Evolutionary conservation across 2,329 filamentous ascomycete species (phyloP).

Genomic region (Colletotrichum paranaense): DNA sequence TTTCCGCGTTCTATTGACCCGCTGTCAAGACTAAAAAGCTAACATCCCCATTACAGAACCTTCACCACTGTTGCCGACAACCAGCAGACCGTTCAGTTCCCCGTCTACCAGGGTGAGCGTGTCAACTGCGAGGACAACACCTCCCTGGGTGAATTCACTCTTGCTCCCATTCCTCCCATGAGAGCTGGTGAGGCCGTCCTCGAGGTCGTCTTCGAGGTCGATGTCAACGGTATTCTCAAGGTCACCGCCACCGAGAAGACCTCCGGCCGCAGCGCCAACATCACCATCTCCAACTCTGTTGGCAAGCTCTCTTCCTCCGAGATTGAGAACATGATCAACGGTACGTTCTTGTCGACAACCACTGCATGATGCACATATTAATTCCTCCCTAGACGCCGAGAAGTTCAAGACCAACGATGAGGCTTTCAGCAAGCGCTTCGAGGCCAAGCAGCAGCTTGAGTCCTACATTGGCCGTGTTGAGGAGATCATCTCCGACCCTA

Average conservation of each 20-base stretch:
- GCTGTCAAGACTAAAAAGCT: background rate
- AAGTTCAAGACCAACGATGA: slow-evolving; percentile 99
- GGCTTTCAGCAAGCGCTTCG: slow-evolving; percentile 99
- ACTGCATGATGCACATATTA: slow-evolving; percentile 38
- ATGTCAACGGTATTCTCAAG: slow-evolving; percentile 99
- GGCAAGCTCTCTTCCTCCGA: slow-evolving; percentile 95
- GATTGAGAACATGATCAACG: slow-evolving; percentile 98
- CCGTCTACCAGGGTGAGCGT: slow-evolving; percentile 95
- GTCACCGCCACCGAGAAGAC: slow-evolving; percentile 99
- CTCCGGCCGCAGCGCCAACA: slow-evolving; percentile 97
- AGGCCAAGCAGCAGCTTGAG: slow-evolving; percentile 99
- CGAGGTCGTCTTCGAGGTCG: slow-evolving; percentile 98
- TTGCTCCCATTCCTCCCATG: slow-evolving; percentile 89
- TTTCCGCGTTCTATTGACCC: too few species aligned
- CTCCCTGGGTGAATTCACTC: slow-evolving; percentile 95
- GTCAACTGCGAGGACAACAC: slow-evolving; percentile 99
- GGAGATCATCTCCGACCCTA: slow-evolving; percentile 98
- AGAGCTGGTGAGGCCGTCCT: slow-evolving; percentile 95
- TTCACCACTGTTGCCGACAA: slow-evolving; percentile 88
- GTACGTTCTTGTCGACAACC: slow-evolving; percentile 53
- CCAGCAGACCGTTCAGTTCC: slow-evolving; percentile 90
- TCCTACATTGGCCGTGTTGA: slow-evolving; percentile 98
- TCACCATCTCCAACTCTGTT: slow-evolving; percentile 99
- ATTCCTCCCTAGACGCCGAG: slow-evolving; percentile 76
- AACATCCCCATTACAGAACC: slow-evolving; percentile 54